Evolutionary conservation across 164 flowering plant species (phyloP), one percentile per base, ranked within the genome.

Genomic region (Vitis riparia): DNA sequence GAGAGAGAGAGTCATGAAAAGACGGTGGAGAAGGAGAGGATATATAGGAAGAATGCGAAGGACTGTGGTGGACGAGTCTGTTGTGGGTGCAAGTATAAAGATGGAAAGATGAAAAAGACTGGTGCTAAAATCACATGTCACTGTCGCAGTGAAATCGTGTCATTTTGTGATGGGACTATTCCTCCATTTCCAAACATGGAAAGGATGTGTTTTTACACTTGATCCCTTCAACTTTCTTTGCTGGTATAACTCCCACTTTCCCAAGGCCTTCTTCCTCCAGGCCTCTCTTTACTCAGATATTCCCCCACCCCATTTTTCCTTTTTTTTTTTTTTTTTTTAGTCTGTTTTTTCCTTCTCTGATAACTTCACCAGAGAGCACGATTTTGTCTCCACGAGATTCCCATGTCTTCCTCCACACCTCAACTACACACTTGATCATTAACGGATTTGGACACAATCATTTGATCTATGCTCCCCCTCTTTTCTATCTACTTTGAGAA

Each of bases 91-190:
- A 68, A 60, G 65, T 75, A 50, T 71, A 69, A 73, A 71, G 15
- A 61, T 51, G 73, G 77, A 68, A 85, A 78, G 7, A 19, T 72
- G 89, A 79, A 69, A 65, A 17, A 12, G 89, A 85, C 85, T 16
- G 59, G 59, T 73, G 80, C 75, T 78, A 60, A 55, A 65, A 69
- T 76, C 85, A 83, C 69, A 64, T 59, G 85, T 81, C 86, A 68
- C 52, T 49, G 62, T 78, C 81, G 64, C 51, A 47, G 57, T 63
- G 55, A 51, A 52, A 57, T 74, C 37, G 55, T 51, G 55, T 11
- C 11, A 51, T 69, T 68, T 59, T 49, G 65, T 70, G 89, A 86
- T 80, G 82, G 78, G 87, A 86, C 89, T 68, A 78, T 77, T 78
- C 87, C 76, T 73, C n/a, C 47, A 14, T 78, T 83, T 12, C 87